Evolutionary conservation across 805 yeast species (phyloP), one percentile per base, ranked within the genome.

Genomic region (Limtongia smithiae): DNA sequence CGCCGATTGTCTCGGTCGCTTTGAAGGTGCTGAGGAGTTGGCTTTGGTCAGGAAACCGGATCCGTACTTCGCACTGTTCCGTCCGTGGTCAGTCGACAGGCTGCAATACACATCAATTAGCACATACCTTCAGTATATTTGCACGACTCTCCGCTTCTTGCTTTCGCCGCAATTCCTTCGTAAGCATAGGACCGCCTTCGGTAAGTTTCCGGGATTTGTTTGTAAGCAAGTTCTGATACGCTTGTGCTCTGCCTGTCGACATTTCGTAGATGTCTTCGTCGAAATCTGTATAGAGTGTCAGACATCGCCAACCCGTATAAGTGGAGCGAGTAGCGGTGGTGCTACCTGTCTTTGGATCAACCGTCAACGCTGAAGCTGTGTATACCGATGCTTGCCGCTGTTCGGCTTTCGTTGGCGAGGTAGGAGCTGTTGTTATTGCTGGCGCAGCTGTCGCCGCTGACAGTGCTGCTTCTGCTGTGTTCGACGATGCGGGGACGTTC

Each of bases 41-140:
- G 2, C 73, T 69, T 46, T 73, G 71, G 62, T 82, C 85, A 0
- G 86, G 85, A 50, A 83, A 76, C 45, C 76, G 70, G 9, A 82
- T 59, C 48, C 87, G 69, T 1, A 82, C 62, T 6, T 68, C 61
- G 44, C 79, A 73, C 41, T 64, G 14, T 36, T 22, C n/a, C 62
- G 17, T 14, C 14, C n/a, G n/a, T 41, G 32, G 37, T 7, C 20
- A n/a, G 3, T 31, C 12, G 61, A 2, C 3, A 20, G 40, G n/a
- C 18, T 3, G 15, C 22, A 44, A 36, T 14, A 20, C 15, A n/a
- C n/a, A n/a, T n/a, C n/a, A n/a, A n/a, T n/a, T n/a, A n/a, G n/a
- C n/a, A n/a, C n/a, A 15, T 41, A 47, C 52, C 48, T 47, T 38
- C 18, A 52, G 49, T 14, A 63, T 48, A n/a, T 65, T 34, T 53